Conservation (phyloP, 202 grass and related monocot species). For the Miscanthus sacchariflorus region DNA sequence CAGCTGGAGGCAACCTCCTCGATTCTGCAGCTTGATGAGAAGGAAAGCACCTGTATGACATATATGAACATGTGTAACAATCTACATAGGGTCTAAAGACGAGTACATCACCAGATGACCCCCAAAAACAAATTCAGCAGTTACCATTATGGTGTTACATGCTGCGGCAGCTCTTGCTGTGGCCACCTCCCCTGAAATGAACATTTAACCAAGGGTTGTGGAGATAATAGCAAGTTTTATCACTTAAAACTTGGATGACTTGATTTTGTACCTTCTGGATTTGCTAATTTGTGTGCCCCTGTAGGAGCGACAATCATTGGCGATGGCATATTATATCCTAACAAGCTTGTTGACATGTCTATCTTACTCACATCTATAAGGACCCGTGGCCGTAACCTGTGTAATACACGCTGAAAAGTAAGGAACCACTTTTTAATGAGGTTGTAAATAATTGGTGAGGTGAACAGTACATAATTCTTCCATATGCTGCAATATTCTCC, state of each 20-base stretch:
- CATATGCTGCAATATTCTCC: conserved; percentile 81
- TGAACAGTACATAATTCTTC: conserved; percentile 69
- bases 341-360: conserved; percentile 75
- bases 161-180: conserved; percentile 90
- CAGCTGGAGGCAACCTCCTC: conserved; percentile 88
- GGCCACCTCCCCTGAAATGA: conserved; percentile 75
- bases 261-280: conserved; percentile 69
- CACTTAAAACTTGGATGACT: conserved; percentile 22
- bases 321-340: conserved; percentile 69
- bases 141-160: conserved; percentile 82
- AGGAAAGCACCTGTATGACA: conserved; percentile 74
- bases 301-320: conserved; percentile 89
- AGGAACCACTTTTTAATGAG: neutral
- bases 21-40: conserved; percentile 66
- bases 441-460: neutral
- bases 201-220: conserved; percentile 19
- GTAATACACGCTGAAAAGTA: neutral
- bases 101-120: neutral
- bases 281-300: conserved; percentile 65
- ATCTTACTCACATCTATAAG: conserved; percentile 91
- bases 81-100: neutral
- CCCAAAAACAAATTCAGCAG: neutral
- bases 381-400: conserved; percentile 84
- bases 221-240: conserved; percentile 7
- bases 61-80: conserved; percentile 19